Conservation (phyloP, 805 yeast genomes). For the Aciculoconidium aculeatum region DNA sequence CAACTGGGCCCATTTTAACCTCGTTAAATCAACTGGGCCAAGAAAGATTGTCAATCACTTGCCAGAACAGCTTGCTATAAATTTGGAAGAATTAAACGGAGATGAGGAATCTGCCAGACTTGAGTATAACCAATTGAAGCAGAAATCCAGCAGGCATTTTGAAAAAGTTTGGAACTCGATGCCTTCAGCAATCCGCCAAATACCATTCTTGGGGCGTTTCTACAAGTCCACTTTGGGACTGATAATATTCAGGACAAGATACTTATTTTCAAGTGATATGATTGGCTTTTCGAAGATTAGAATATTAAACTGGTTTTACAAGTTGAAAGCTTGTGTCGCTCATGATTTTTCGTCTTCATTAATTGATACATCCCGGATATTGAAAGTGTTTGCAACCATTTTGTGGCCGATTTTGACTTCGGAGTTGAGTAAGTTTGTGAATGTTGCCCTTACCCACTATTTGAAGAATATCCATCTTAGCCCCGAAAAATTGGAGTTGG, state of each 20-base stretch:
- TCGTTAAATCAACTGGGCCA: constrained; percentile 23
- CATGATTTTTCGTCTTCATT: constrained; percentile 29
- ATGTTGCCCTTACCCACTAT: constrained; percentile 7
- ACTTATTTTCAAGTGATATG: neutral
- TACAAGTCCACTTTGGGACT: too few relatives aligned
- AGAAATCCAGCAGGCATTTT: neutral
- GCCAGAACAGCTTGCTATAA: constrained; percentile 14
- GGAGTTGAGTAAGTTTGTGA: constrained; percentile 24
- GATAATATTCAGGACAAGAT: constrained; percentile 1
- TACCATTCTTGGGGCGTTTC: too few relatives aligned
- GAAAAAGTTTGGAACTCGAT: too few relatives aligned
- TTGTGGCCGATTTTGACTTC: constrained; percentile 36
- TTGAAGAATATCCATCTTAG: constrained; percentile 4
- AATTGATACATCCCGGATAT: constrained; percentile 16
- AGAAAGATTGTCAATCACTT: constrained; percentile 29
- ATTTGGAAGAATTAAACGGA: constrained; percentile 17
- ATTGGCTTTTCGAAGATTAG: constrained; percentile 7
- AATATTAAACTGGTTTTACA: constrained; percentile 13
- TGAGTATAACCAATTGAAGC: neutral
- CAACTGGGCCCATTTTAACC: constrained; percentile 27
- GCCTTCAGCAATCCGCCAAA: too few relatives aligned
- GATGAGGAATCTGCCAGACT: constrained; percentile 5
- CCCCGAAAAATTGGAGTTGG: constrained; percentile 16
- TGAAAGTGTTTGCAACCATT: constrained; percentile 27
- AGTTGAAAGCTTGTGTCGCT: constrained; percentile 27